Base-by-base conservation (phyloP, 2,329 filamentous ascomycete genomes). In the Aspergillus tamarii region DNA sequence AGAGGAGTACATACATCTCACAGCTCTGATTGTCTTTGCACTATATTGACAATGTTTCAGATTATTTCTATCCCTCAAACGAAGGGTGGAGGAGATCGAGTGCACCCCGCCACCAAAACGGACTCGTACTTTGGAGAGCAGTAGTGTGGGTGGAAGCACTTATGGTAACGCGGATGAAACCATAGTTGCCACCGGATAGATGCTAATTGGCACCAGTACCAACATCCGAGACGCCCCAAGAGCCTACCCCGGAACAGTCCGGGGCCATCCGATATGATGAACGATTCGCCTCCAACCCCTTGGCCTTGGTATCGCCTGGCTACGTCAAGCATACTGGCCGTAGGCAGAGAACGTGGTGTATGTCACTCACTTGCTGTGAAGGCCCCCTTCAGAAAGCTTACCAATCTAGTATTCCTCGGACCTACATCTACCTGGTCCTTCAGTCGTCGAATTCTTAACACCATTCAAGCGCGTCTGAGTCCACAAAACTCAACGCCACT, bases 381-480 rank as follows among this genome's bases (percentile, higher is more conserved):
- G 0, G 5, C 19, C 7, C 6, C 4, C 43, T n/a, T 21, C n/a
- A 26, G 7, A 32, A 41, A 26, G 19, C 54, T 62, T 30, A 66
- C 46, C n/a, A 11, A 16, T 28, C 16, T 30, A 84, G 83, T 80
- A 58, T 85, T 84, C 60, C 78, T 86, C 8, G 84, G 83, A 0
- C 83, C 82, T 1, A 85, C 84, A 0, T 85, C 84, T 2, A 85
- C 84, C 30, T 86, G 84, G 84, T 84, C 84, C 0, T 86, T 85
- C 45, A 81, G 80, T 23, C 76, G 83, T 10, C 79, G 82, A 9
- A 76, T 84, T 2, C 74, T 85, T 23, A 80, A 74, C 30, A 75
- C 84, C 26, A 80, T 82, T 0, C 82, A 85, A 50, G 78, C 83
- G 61, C 78, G 80, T 41, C 74, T 84, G 34, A 77, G 81, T 58